phyloP scores from a whole-genome alignment of 2,329 filamentous ascomycete genomes.

The Apiospora koreana region DNA sequence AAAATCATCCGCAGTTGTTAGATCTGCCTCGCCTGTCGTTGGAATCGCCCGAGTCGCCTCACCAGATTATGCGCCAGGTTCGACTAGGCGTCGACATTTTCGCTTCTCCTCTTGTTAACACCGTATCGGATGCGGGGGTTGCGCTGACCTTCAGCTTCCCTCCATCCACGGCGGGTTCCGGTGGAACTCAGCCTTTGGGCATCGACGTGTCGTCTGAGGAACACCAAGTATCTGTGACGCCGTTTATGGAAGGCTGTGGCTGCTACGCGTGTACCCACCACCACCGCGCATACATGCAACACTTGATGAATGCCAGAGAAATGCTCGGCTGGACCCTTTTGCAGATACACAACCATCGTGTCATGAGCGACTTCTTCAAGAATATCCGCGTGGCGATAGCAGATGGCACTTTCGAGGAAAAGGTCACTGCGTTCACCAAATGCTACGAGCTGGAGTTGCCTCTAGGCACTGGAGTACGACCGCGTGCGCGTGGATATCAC shows the following conservation, averaged over 20 bases:
- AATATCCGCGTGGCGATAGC: slow-evolving; percentile 68
- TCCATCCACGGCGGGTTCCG: slow-evolving; percentile 28
- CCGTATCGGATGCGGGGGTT: slow-evolving; percentile 80
- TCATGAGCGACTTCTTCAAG: slow-evolving; percentile 72
- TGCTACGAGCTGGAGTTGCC: slow-evolving; percentile 74
- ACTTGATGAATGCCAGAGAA: slow-evolving; percentile 86
- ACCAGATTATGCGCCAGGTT: slow-evolving; percentile 77
- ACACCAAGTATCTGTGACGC: slow-evolving; percentile 62
- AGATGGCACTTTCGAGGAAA: slow-evolving; percentile 63
- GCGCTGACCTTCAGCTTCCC: slow-evolving; percentile 81
- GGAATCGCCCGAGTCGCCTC: slow-evolving; percentile 58
- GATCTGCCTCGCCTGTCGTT: slow-evolving; percentile 74
- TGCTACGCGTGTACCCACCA: slow-evolving; percentile 87
- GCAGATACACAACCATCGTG: slow-evolving; percentile 85
- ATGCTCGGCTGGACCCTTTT: slow-evolving; percentile 96
- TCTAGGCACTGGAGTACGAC: slow-evolving; percentile 72
- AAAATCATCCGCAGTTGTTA: slow-evolving; percentile 52
- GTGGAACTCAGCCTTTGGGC: slow-evolving; percentile 57
- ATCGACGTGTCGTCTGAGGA: slow-evolving; percentile 73
- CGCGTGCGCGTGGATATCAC: slow-evolving; percentile 80
- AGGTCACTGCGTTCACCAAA: slow-evolving; percentile 41
- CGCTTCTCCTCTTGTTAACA: slow-evolving; percentile 73
- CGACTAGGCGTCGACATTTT: slow-evolving; percentile 78
- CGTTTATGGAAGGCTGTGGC: slow-evolving; percentile 64
- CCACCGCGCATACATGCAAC: slow-evolving; percentile 84